phyloP scores from a whole-genome alignment of 768 basidiomycete genomes.

The Rhodosporidiobolus odoratus region DNA sequence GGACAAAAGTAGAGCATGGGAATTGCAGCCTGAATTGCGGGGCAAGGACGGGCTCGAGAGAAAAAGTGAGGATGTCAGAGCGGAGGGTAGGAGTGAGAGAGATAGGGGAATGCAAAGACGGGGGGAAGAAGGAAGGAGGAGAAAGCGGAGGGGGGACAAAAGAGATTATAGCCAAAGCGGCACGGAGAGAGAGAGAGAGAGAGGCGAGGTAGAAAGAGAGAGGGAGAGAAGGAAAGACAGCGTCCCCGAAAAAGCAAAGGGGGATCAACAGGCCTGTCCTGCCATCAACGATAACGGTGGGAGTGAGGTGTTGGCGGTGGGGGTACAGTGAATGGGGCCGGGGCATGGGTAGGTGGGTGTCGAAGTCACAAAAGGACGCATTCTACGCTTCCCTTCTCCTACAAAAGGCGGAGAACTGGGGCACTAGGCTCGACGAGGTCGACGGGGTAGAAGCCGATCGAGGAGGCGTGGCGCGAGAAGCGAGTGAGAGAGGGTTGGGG shows the following conservation, averaged over 20 bases:
- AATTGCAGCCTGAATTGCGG: no score
- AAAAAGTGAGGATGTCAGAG: no score
- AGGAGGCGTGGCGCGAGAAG: not conserved
- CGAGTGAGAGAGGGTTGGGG: not conserved
- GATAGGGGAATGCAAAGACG: no score
- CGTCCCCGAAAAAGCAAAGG: not conserved
- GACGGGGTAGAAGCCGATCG: conserved; percentile 1
- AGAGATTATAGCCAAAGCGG: no score
- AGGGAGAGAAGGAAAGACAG: not conserved
- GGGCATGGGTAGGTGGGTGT: not conserved
- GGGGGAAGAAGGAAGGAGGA: no score
- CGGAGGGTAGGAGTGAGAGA: no score
- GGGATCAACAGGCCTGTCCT: not conserved
- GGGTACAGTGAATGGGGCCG: not conserved
- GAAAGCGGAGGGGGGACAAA: no score
- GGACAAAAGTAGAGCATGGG: no score
- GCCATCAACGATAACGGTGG: not conserved
- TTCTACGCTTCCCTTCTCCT: conserved; percentile 4
- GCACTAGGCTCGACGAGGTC: not conserved
- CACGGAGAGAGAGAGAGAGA: not conserved
- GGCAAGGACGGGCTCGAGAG: no score
- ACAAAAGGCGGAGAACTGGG: not conserved
- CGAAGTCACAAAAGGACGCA: conserved; percentile 31
- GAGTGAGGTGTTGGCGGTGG: not conserved
- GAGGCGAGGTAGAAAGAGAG: not conserved